These are phyloP conservation scores for Lepraria neglecta DNA, from an alignment of 495 filamentous ascomycete genomes.

Conservation along the genomic window DNA sequence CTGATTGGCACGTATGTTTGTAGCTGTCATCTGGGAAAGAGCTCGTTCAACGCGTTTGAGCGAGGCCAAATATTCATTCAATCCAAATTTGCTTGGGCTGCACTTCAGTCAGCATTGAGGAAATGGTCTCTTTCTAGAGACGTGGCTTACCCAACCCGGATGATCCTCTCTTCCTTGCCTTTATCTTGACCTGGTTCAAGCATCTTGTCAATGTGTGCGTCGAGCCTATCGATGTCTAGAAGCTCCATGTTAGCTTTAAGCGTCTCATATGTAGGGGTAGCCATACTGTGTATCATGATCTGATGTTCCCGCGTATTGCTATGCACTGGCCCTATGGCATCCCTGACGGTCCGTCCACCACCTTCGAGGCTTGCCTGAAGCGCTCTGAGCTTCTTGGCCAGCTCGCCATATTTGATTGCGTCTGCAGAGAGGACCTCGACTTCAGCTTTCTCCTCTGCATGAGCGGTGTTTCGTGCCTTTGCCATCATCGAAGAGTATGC, in stretches of 20 bases:
- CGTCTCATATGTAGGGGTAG: neutral
- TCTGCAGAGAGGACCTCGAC: slow-evolving; percentile 63
- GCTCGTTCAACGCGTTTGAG: slow-evolving; percentile 82
- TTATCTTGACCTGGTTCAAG: slow-evolving; percentile 83
- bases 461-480: slow-evolving; percentile 46
- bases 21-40: slow-evolving; percentile 68
- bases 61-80: slow-evolving; percentile 80
- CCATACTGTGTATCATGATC: slow-evolving; percentile 63
- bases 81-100: slow-evolving; percentile 69
- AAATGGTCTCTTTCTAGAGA: neutral
- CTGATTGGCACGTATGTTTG: slow-evolving; percentile 86
- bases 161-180: slow-evolving; percentile 81
- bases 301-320: slow-evolving; percentile 88
- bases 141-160: slow-evolving; percentile 63
- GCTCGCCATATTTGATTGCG: slow-evolving; percentile 57
- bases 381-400: slow-evolving; percentile 90
- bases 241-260: neutral
- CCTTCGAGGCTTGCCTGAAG: slow-evolving; percentile 78
- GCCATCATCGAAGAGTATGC: slow-evolving; percentile 36
- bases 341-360: slow-evolving; percentile 80
- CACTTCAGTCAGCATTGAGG: slow-evolving; percentile 22
- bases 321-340: slow-evolving; percentile 87
- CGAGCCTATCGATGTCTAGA: slow-evolving; percentile 75
- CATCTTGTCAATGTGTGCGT: slow-evolving; percentile 78
- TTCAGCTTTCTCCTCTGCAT: slow-evolving; percentile 66